A percentile compares a stretch with the other conserved stretches of the same genome.
These are phyloP conservation scores for Fusarium beomiforme DNA, from an alignment of 2,329 filamentous ascomycete genomes.

Conservation along the genomic window DNA sequence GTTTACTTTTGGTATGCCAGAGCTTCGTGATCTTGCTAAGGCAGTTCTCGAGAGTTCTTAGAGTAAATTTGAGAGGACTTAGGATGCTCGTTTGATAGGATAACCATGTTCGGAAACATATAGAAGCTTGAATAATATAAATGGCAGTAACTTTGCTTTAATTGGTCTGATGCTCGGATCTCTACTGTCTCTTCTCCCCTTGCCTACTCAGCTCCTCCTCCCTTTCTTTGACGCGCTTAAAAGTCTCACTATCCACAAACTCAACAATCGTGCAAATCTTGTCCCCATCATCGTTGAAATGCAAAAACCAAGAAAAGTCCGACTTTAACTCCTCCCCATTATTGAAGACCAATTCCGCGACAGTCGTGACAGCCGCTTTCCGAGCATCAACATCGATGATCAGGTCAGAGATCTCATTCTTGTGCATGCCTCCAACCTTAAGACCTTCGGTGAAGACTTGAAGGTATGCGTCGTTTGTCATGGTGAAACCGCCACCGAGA, in stretches of 20 bases:
- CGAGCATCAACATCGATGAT: slow-evolving; percentile 3
- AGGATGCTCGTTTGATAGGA: background rate
- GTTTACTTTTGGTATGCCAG: background rate
- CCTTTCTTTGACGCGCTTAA: background rate
- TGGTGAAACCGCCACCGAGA: background rate
- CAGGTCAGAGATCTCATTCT: background rate
- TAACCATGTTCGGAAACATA: background rate
- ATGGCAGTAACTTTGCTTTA: background rate
- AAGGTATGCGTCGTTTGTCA: slow-evolving; percentile 18
- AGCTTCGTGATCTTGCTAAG: background rate
- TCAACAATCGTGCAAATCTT: slow-evolving; percentile 24
- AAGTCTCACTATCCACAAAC: slow-evolving; percentile 18
- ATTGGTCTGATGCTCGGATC: accelerated
- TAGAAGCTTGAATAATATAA: background rate
- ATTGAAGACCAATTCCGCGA: background rate
- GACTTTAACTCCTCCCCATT: background rate
- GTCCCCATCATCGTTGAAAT: slow-evolving; percentile 11
- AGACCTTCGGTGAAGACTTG: slow-evolving; percentile 8
- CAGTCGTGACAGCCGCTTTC: slow-evolving; percentile 11
- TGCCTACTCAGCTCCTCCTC: background rate
- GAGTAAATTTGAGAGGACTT: background rate
- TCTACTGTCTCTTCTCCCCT: background rate
- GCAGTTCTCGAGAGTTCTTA: background rate
- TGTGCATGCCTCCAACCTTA: background rate
- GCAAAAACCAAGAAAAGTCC: slow-evolving; percentile 24